Base-by-base conservation (phyloP, 2,329 filamentous ascomycete species). In the Canariomyces notabilis region DNA sequence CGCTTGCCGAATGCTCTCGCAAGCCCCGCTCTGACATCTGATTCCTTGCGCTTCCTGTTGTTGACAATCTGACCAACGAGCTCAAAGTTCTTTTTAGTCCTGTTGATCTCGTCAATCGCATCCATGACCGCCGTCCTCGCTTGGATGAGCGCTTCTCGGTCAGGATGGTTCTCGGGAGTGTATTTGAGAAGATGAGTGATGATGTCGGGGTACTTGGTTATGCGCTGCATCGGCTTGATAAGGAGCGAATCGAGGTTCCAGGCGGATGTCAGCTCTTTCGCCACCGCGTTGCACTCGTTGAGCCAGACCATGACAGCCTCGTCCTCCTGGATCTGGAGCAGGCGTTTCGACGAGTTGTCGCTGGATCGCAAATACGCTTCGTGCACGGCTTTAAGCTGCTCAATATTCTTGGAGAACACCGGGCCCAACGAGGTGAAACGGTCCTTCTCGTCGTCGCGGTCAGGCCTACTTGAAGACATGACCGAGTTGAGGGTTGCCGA, bases 231-330 rank as follows among this genome's bases (percentile, higher is more conserved):
- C 2, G 93, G 93, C 66, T 98, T 98, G 61, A 98, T 91, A 16
- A 98, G 77, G n/a, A 98, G 74, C 0, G 93, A 95, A 64, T 96
- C 90, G 50, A 98, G 68, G 64, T 95, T 87, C 93, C 93, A 98
- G 0, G 93, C 91, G 20, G 83, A 82, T 0, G 93, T 98, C 53
- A 98, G 76, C 62, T 96, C 93, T 57, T 89, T 87, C 11, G 91
- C 90, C 60, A 91, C 90, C 57, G 89, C 83, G 60, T 93, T 89
- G 67, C 93, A 98, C 65, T 96, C 91, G 48, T 85, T 85, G 39
- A 97, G 74, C 93, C 93, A 98, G 41, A 95, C 85, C 74, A 69
- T 83, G 63, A 74, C 85, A 55, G 79, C 76, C 9, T 75, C 68
- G 54, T 83, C 80, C 58, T 79, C 73, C 57, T 83, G 79, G 39